Evolutionary conservation across 2,329 filamentous ascomycete species (phyloP).

Genomic region (Sphaerulina musiva): DNA sequence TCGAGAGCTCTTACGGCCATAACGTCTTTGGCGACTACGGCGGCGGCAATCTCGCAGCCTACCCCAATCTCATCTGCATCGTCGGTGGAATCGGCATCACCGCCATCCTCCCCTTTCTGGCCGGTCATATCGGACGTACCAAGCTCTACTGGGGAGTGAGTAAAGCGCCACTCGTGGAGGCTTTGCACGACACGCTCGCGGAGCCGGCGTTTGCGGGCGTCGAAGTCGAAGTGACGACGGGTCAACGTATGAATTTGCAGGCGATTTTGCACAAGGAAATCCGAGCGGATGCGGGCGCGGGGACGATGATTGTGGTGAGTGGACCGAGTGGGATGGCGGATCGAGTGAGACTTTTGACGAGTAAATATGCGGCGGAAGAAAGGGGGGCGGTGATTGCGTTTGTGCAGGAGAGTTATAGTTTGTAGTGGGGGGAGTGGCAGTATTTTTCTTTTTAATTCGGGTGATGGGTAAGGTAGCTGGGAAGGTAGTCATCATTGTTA

Average conservation of each 20-base stretch:
- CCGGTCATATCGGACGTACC: conserved; percentile 29
- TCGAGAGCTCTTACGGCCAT: conserved; percentile 39
- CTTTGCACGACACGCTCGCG: conserved; percentile 11
- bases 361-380: conserved; percentile 24
- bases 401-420: conserved; percentile 21
- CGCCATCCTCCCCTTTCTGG: conserved; percentile 35
- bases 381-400: conserved; percentile 16
- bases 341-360: conserved; percentile 31
- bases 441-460: too few species aligned
- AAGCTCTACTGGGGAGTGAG: conserved; percentile 38
- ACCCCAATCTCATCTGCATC: conserved; percentile 36
- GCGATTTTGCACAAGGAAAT: conserved; percentile 32
- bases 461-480: too few species aligned
- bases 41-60: neutral
- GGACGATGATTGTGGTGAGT: conserved; percentile 38
- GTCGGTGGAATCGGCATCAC: conserved; percentile 48
- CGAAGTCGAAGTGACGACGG: conserved; percentile 34
- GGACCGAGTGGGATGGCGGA: conserved; percentile 41
- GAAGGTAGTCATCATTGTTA: too few species aligned
- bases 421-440: conserved; percentile 6
- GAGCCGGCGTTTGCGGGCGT: conserved; percentile 30
- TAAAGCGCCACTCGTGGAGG: conserved; percentile 25
- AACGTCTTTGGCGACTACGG: neutral
- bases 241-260: conserved; percentile 33
- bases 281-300: conserved; percentile 25